Evolutionary conservation across 2,329 filamentous ascomycete genomes (phyloP), one percentile per base, ranked within the genome.

Genomic region (Pseudogymnoascus sp.): DNA sequence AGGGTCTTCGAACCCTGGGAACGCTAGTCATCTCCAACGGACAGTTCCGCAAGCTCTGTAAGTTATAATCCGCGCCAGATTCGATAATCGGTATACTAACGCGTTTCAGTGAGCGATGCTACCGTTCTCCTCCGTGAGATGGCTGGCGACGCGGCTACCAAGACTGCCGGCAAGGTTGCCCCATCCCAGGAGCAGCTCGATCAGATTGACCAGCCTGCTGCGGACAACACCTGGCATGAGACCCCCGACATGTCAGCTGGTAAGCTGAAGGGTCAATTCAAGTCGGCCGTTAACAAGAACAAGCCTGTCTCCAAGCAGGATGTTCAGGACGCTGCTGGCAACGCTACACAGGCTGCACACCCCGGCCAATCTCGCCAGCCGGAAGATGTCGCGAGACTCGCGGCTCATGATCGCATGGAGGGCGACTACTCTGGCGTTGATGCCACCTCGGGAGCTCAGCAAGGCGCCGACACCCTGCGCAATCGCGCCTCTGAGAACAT

Each of bases 221-320:
- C 89, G 16, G 93, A 96, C 71, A 95, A 97, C 77, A 89, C 87
- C 14, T 99, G 95, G 95, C 91, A 97, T 71, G 92, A 97, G 64
- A 83, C 85, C 47, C 93, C 93, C 2, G 81, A 95, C 67, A 72
- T 96, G 59, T 89, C 86, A 67, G 87, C 84, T 74, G 84, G 86
- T 1, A 85, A 82, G 63, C 67, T 95, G 63, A 90, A 86, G 77
- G 80, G 84, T 16, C 87, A 92, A 73, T 73, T 88, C 14, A 87
- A 88, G 74, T 80, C 77, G 33, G 80, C 16, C 72, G 84, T 64
- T 86, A 88, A 75, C 61, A 79, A 79, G 68, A 78, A 80, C 64
- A 80, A 80, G 66, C 82, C 82, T 2, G 64, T 73, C 4, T 75
- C 76, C 33, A 78, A 78, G 67, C 77, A 85, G 63, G 88, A 93